Evolutionary conservation across 495 filamentous ascomycete species (phyloP), one percentile per base, ranked within the genome.

Genomic region (Hamigera avellanea): DNA sequence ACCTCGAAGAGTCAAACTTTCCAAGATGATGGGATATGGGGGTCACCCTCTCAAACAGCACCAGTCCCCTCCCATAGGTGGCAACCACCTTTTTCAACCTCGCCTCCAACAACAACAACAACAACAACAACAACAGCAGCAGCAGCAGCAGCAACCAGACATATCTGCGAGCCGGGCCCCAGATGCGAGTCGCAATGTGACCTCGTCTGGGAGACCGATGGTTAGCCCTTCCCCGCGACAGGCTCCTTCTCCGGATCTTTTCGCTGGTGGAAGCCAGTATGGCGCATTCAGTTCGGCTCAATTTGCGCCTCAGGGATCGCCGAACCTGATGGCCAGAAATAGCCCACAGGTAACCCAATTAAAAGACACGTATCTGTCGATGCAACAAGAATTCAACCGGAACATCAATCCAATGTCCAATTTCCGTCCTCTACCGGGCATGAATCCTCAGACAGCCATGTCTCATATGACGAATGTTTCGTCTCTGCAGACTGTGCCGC

Each of bases 381-480:
- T 65, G 35, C 59, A 62, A 25, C 53, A 53, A 15, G 14, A 15
- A 4, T 25, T 61, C 7, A 59, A 65, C 32, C 39, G 61, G 13
- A 48, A 47, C 9, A 61, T 56, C 33, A 59, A 54, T 23, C 51
- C 57, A 4, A 58, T 63, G 39, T 42, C 57, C 13, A 59, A 53
- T 40, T 45, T 58, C 14, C 54, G 54, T 8, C 42, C 40, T 2
- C 50, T 55, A 18, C 37, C 50, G 0, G 48, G 45, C 25, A 59
- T 61, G 49, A 56, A 50, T 26, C 40, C 55, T 7, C 47, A 57
- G 19, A 40, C 49, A 1, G 51, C 47, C 16, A 41, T 62, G 39
- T 33, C 53, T 0, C 56, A 60, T 46, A 42, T 44, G 2, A 51
- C 56, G 45, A 46, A 40, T 14, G 45, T 60, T 13, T 44, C 57